phyloP scores from a whole-genome alignment of 2,329 filamentous ascomycete species.

The Arthroderma sp. region DNA sequence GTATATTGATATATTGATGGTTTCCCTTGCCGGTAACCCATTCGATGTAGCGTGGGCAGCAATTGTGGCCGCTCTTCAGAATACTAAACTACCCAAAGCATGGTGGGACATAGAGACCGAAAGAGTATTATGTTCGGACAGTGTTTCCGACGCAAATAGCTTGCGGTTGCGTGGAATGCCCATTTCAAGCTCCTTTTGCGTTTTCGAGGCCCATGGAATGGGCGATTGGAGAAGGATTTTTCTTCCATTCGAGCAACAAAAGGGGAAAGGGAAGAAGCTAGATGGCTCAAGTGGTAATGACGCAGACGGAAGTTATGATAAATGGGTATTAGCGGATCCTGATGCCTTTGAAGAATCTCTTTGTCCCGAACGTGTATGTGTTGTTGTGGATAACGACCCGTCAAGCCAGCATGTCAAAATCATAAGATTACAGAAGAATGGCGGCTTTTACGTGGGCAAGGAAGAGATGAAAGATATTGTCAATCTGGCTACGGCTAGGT shows the following conservation, averaged over 20 bases:
- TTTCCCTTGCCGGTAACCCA: constrained; percentile 81
- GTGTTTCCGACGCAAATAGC: constrained; percentile 40
- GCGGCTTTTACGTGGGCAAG: constrained; percentile 58
- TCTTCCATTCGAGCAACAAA: constrained; percentile 23
- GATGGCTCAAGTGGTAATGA: constrained; percentile 17
- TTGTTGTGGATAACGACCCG: constrained; percentile 55
- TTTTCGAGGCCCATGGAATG: constrained; percentile 54
- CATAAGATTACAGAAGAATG: constrained; percentile 67
- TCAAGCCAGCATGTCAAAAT: constrained; percentile 43
- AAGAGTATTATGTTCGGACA: constrained; percentile 61
- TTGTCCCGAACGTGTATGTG: constrained; percentile 68
- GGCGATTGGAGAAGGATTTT: constrained; percentile 29
- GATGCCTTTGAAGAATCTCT: constrained; percentile 81
- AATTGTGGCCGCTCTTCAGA: constrained; percentile 63
- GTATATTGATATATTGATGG: constrained; percentile 89
- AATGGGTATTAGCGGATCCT: constrained; percentile 76
- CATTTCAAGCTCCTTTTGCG: constrained; percentile 62
- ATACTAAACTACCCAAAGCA: constrained; percentile 66
- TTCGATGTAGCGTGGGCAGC: constrained; percentile 87
- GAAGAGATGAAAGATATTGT: constrained; percentile 51
- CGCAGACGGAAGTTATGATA: constrained; percentile 30
- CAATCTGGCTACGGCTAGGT: constrained; percentile 50
- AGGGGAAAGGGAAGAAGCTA: constrained; percentile 38
- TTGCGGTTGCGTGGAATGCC: constrained; percentile 56
- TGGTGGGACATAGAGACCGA: constrained; percentile 76